Conservation (phyloP, 352 stramenopile species). For the Pythium phragmitis region DNA sequence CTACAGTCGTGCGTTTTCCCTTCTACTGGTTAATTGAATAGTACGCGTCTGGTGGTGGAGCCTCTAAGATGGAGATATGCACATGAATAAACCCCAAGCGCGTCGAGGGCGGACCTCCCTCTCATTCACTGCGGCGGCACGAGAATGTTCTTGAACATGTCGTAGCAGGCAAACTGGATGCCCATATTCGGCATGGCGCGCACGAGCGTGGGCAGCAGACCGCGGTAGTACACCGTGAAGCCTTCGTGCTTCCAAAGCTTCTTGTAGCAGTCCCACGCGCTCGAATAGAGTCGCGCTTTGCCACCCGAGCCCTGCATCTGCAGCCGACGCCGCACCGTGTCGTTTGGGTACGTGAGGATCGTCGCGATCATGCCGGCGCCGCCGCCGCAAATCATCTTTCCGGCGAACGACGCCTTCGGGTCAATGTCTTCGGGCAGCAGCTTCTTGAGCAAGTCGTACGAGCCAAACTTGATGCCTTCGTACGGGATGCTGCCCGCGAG, state of each 20-base stretch:
- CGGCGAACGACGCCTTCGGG: slow-evolving; percentile 50
- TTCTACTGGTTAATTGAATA: slow-evolving; percentile 9
- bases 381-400: slow-evolving; percentile 76
- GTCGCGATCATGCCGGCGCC: slow-evolving; percentile 81
- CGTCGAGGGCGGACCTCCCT: neutral
- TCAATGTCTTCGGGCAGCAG: slow-evolving; percentile 60
- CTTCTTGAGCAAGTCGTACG: slow-evolving; percentile 66
- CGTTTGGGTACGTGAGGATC: slow-evolving; percentile 87
- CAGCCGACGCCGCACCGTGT: slow-evolving; percentile 81
- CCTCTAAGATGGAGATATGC: slow-evolving; percentile 1
- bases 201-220: slow-evolving; percentile 75
- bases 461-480: slow-evolving; percentile 82
- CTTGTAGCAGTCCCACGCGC: slow-evolving; percentile 77
- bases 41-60: slow-evolving; percentile 1
- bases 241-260: slow-evolving; percentile 64
- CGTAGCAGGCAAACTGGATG: slow-evolving; percentile 87
- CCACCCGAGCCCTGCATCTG: slow-evolving; percentile 86
- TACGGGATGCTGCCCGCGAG: slow-evolving; percentile 72
- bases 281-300: slow-evolving; percentile 54
- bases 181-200: slow-evolving; percentile 85
- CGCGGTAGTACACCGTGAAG: slow-evolving; percentile 69
- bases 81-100: neutral
- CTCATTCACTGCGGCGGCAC: slow-evolving; percentile 13
- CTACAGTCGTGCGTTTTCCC: slow-evolving; percentile 10
- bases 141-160: slow-evolving; percentile 54